These are phyloP conservation scores for Trametes cubensis DNA, from an alignment of 768 basidiomycete species.

Conservation along the genomic window DNA sequence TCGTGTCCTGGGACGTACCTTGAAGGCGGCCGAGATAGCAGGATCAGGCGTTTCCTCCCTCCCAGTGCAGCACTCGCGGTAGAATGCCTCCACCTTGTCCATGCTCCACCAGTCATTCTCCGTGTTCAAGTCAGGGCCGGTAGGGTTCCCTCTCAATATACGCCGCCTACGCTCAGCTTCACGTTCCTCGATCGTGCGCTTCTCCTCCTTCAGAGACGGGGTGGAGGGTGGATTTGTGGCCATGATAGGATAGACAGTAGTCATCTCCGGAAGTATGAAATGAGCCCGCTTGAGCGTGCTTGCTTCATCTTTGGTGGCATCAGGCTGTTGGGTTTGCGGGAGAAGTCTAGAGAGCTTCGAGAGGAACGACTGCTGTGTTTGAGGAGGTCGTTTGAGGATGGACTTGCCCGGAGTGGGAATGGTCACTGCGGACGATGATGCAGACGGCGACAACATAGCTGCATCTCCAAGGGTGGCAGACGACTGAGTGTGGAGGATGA, in stretches of 20 bases:
- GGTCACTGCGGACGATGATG: slow-evolving; percentile 80
- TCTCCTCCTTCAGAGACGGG: slow-evolving; percentile 78
- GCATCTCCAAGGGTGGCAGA: slow-evolving; percentile 16
- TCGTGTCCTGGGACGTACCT: slow-evolving; percentile 46
- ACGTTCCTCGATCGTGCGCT: slow-evolving; percentile 73
- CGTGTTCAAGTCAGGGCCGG: slow-evolving; percentile 16
- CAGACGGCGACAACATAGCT: slow-evolving; percentile 52
- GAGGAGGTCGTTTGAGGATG: slow-evolving; percentile 78
- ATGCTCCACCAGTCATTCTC: slow-evolving; percentile 80
- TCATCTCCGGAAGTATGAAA: slow-evolving; percentile 86
- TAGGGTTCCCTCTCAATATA: slow-evolving; percentile 58
- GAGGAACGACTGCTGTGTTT: slow-evolving; percentile 67
- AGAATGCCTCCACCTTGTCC: slow-evolving; percentile 83
- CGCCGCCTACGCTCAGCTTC: slow-evolving; percentile 69
- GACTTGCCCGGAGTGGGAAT: slow-evolving; percentile 80
- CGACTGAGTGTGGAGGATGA: slow-evolving; percentile 8
- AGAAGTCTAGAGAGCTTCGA: slow-evolving; percentile 73
- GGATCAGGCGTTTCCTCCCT: slow-evolving; percentile 72
- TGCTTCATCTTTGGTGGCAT: slow-evolving; percentile 45
- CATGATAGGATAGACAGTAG: slow-evolving; percentile 89
- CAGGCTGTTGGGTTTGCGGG: slow-evolving; percentile 49
- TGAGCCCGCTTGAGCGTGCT: slow-evolving; percentile 84
- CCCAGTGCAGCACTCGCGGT: slow-evolving; percentile 80
- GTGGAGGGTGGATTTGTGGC: slow-evolving; percentile 82
- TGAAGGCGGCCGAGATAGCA: slow-evolving; percentile 68